phyloP scores from a whole-genome alignment of 1,139 yeast genomes.

The Debaryomycetaceae sp. region DNA sequence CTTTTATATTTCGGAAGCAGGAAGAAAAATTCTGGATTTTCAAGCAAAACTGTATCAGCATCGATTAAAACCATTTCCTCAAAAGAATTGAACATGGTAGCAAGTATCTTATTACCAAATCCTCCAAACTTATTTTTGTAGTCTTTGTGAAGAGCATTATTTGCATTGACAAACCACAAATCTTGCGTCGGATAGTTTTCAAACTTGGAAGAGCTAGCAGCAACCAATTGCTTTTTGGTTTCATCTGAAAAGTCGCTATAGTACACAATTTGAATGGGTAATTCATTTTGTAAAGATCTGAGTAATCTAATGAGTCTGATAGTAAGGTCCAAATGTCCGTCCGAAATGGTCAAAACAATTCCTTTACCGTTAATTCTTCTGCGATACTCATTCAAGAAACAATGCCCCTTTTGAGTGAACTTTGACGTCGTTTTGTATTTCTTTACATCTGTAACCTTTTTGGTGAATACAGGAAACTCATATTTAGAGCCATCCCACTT shows the following conservation, averaged over 20 bases:
- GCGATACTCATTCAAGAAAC: conserved; percentile 19
- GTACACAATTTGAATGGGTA: conserved; percentile 38
- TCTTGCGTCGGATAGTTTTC: conserved; percentile 33
- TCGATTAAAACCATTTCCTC: conserved; percentile 49
- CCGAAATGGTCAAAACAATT: conserved; percentile 35
- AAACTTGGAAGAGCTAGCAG: conserved; percentile 23
- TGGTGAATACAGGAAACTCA: conserved; percentile 6
- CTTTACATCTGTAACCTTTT: conserved; percentile 1
- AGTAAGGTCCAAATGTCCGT: conserved; percentile 26
- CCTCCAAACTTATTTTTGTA: conserved; percentile 30
- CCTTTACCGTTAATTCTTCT: conserved; percentile 30
- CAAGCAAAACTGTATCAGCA: conserved; percentile 47
- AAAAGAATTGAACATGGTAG: conserved; percentile 49
- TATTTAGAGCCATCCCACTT: conserved; percentile 13
- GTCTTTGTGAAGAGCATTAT: conserved; percentile 23
- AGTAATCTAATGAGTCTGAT: conserved; percentile 27
- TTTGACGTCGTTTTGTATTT: background rate
- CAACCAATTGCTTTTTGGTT: conserved; percentile 20
- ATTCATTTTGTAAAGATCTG: conserved; percentile 25
- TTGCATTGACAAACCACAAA: conserved; percentile 43
- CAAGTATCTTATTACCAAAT: conserved; percentile 49
- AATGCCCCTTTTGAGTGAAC: conserved; percentile 4
- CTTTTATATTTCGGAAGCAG: conserved; percentile 28
- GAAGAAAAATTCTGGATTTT: conserved; percentile 36
- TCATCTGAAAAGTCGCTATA: conserved; percentile 19